Conservation (phyloP, 2,329 filamentous ascomycete species). For the Chrysoporthe puriensis region DNA sequence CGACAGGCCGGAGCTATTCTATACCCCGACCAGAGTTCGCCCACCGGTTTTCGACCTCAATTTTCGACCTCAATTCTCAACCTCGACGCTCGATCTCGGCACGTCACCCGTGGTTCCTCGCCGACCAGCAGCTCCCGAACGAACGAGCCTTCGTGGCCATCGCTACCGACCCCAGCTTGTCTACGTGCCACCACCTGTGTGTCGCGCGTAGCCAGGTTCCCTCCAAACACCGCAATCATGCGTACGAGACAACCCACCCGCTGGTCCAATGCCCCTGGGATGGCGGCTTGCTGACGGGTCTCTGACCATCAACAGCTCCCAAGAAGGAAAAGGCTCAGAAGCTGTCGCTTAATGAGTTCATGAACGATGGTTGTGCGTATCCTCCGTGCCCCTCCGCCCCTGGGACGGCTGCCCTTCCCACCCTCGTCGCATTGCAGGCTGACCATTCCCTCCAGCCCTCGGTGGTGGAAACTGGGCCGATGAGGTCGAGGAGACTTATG, state of each 20-base stretch:
- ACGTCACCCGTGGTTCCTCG: not conserved
- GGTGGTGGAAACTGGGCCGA: slow-evolving; percentile 90
- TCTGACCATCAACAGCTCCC: slow-evolving; percentile 64
- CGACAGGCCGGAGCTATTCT: slow-evolving; percentile 2
- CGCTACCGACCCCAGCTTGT: slow-evolving; percentile 15
- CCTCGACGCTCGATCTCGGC: not conserved
- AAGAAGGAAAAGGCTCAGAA: slow-evolving; percentile 94
- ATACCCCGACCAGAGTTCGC: slow-evolving; percentile 4
- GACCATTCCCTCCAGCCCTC: slow-evolving; percentile 44
- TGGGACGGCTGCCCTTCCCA: slow-evolving; percentile 28
- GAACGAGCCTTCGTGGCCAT: slow-evolving; percentile 7
- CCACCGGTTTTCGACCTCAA: slow-evolving; percentile 5
- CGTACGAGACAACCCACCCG: slow-evolving; percentile 43
- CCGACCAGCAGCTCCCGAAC: not conserved
- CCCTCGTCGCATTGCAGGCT: slow-evolving; percentile 35
- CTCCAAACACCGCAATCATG: slow-evolving; percentile 59
- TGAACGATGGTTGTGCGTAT: slow-evolving; percentile 83
- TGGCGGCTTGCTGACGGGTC: slow-evolving; percentile 47
- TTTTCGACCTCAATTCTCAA: not conserved
- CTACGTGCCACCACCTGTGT: slow-evolving; percentile 36
- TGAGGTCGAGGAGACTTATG: slow-evolving; percentile 90
- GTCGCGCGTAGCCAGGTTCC: slow-evolving; percentile 50
- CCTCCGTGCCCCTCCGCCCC: slow-evolving; percentile 29
- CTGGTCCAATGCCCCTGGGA: slow-evolving; percentile 22
- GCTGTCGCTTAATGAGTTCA: slow-evolving; percentile 96